Evolutionary conservation across 805 yeast species (phyloP).

Genomic region (Pichia gijzeniarum): DNA sequence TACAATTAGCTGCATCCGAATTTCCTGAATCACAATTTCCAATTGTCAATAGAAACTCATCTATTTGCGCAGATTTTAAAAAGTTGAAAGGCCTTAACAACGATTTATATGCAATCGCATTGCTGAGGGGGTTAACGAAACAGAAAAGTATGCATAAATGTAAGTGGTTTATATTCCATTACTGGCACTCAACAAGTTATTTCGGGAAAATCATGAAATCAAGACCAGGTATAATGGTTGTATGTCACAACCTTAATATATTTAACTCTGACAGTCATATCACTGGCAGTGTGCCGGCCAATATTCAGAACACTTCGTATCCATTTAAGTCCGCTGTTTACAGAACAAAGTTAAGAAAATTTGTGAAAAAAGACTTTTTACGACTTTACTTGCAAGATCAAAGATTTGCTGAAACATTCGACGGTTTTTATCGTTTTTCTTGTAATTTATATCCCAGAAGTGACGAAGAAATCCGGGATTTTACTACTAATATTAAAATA

Average conservation of each 20-base stretch:
- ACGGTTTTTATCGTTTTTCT: slow-evolving; percentile 24
- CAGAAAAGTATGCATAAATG: slow-evolving; percentile 15
- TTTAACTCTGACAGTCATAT: slow-evolving; percentile 16
- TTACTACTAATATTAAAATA: slow-evolving; percentile 11
- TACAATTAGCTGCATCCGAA: slow-evolving; percentile 12
- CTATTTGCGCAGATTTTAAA: slow-evolving; percentile 11
- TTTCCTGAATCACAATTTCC: slow-evolving; percentile 16
- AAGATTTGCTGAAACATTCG: slow-evolving; percentile 9
- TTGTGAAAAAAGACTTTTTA: slow-evolving; percentile 18
- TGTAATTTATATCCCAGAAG: slow-evolving; percentile 13
- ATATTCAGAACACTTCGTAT: slow-evolving; percentile 10
- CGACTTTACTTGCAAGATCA: slow-evolving; percentile 12
- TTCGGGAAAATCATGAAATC: slow-evolving; percentile 28
- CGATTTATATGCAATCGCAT: slow-evolving; percentile 15
- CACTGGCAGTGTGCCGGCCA: slow-evolving; percentile 1
- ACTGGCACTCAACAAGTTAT: slow-evolving; percentile 19
- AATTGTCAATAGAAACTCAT: slow-evolving; percentile 12
- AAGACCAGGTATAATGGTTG: slow-evolving; percentile 24
- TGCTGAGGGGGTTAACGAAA: slow-evolving; percentile 6
- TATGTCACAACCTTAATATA: slow-evolving; percentile 35
- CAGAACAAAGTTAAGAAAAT: slow-evolving; percentile 19
- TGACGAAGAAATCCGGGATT: slow-evolving; percentile 12
- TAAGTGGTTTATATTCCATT: slow-evolving; percentile 20
- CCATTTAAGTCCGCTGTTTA: slow-evolving; percentile 24
- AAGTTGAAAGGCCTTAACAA: slow-evolving; percentile 22